A percentile compares a stretch with the other conserved stretches of the same genome.
Conservation (phyloP, 768 basidiomycete genomes). For the Grammothele lineata region DNA sequence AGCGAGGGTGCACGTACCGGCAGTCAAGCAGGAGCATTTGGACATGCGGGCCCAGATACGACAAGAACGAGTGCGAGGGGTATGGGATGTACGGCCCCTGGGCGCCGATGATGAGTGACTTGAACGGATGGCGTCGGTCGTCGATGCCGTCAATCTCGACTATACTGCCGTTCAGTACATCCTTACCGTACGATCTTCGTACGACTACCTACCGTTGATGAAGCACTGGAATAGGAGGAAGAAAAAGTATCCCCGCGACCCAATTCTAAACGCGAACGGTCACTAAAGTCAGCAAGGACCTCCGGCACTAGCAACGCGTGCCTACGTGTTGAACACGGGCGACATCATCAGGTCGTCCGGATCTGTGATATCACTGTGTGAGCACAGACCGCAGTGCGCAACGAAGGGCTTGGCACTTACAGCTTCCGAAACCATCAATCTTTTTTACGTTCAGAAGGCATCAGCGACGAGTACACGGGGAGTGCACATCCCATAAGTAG, state of each 20-base stretch:
- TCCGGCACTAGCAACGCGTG: neutral
- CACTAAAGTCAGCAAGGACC: neutral
- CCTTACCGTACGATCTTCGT: slow-evolving; percentile 1
- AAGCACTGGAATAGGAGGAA: slow-evolving; percentile 95
- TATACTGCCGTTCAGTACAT: too few species aligned
- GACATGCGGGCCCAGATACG: slow-evolving; percentile 75
- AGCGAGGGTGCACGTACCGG: too few species aligned
- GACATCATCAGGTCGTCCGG: slow-evolving; percentile 74
- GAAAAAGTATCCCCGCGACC: slow-evolving; percentile 83
- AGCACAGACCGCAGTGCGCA: too few species aligned
- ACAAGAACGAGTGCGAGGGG: slow-evolving; percentile 79
- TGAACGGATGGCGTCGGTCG: slow-evolving; percentile 62
- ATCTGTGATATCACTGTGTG: slow-evolving; percentile 47
- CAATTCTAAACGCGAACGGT: slow-evolving; percentile 50
- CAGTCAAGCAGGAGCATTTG: slow-evolving; percentile 78
- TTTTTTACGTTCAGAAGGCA: slow-evolving; percentile 21
- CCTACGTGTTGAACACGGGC: slow-evolving; percentile 68
- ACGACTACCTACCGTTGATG: slow-evolving; percentile 54
- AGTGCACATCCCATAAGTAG: neutral
- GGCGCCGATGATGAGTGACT: slow-evolving; percentile 70
- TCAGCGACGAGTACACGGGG: neutral
- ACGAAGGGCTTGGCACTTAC: slow-evolving; percentile 52
- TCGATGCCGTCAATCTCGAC: slow-evolving; percentile 73
- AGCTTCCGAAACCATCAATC: slow-evolving; percentile 85
- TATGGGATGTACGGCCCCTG: slow-evolving; percentile 74